phyloP scores from a whole-genome alignment of 2,329 filamentous ascomycete genomes.

The Trichoderma atrobrunneum region DNA sequence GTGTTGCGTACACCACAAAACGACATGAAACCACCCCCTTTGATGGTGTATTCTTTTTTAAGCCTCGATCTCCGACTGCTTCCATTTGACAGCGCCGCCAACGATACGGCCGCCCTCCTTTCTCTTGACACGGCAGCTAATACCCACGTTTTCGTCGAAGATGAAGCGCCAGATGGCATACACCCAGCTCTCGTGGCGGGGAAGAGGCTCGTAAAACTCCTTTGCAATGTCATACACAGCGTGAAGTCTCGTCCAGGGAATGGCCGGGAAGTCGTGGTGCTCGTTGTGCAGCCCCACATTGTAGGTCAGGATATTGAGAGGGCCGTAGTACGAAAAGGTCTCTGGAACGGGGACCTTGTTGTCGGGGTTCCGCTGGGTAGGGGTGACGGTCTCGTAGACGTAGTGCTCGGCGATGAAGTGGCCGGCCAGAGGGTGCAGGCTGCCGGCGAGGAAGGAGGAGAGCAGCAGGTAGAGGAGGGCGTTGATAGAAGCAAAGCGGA shows the following conservation, averaged over 20 bases:
- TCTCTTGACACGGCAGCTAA: slow-evolving; percentile 91
- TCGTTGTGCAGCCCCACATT: slow-evolving; percentile 98
- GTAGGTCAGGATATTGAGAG: slow-evolving; percentile 88
- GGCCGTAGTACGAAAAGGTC: slow-evolving; percentile 96
- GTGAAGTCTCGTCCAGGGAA: slow-evolving; percentile 88
- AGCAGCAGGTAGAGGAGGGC: slow-evolving; percentile 80
- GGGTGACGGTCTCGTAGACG: slow-evolving; percentile 66
- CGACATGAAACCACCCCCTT: neutral
- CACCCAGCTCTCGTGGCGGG: slow-evolving; percentile 84
- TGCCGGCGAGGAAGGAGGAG: slow-evolving; percentile 90
- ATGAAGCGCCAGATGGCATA: slow-evolving; percentile 96
- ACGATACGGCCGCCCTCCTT: slow-evolving; percentile 69
- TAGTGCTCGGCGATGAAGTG: slow-evolving; percentile 99
- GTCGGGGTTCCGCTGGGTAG: slow-evolving; percentile 53
- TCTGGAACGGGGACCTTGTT: slow-evolving; percentile 73
- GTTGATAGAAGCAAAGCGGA: slow-evolving; percentile 57
- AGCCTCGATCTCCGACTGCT: slow-evolving; percentile 66
- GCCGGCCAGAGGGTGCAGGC: slow-evolving; percentile 87
- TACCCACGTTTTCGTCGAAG: slow-evolving; percentile 80
- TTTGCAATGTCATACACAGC: slow-evolving; percentile 73
- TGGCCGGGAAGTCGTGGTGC: slow-evolving; percentile 96
- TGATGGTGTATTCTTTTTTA: slow-evolving; percentile 31
- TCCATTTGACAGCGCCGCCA: slow-evolving; percentile 56
- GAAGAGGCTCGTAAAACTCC: slow-evolving; percentile 89
- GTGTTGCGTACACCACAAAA: neutral